A percentile compares a stretch with the other conserved stretches of the same genome.
These are phyloP conservation scores for Cryphonectria radicalis DNA, from an alignment of 2,329 filamentous ascomycete species.

Conservation along the genomic window DNA sequence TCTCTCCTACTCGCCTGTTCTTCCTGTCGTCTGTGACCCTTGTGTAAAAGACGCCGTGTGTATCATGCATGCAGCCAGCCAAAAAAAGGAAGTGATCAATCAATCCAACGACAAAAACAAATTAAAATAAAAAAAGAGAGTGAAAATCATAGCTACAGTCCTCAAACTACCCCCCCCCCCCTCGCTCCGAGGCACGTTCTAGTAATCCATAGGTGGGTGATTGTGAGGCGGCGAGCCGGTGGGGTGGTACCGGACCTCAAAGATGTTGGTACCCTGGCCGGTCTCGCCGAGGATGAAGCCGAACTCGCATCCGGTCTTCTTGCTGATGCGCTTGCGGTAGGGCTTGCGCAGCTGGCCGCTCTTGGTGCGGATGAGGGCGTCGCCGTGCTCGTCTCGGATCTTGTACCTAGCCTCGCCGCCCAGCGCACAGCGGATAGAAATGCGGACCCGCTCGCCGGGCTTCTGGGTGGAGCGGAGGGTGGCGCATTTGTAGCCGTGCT, in stretches of 20 bases:
- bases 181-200: not conserved
- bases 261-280: conserved; percentile 29
- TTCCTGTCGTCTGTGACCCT: no score
- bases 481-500: conserved; percentile 31
- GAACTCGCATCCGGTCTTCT: conserved; percentile 31
- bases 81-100: not conserved
- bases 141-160: not conserved
- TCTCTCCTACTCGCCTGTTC: no score
- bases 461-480: conserved; percentile 30
- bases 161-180: not conserved
- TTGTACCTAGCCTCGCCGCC: conserved; percentile 31
- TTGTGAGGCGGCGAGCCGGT: conserved; percentile 30
- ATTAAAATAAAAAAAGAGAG: no score
- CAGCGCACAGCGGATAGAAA: conserved; percentile 28
- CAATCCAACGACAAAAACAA: not conserved
- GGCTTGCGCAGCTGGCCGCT: conserved; percentile 31
- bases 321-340: conserved; percentile 31
- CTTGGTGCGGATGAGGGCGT: conserved; percentile 30
- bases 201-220: conserved; percentile 29
- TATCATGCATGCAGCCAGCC: not conserved
- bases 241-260: conserved; percentile 30
- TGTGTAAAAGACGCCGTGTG: not conserved
- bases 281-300: conserved; percentile 31
- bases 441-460: conserved; percentile 27
- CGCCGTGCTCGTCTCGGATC: conserved; percentile 29